Conservation (phyloP, 2,329 filamentous ascomycete species). For the Cadophora gregata region DNA sequence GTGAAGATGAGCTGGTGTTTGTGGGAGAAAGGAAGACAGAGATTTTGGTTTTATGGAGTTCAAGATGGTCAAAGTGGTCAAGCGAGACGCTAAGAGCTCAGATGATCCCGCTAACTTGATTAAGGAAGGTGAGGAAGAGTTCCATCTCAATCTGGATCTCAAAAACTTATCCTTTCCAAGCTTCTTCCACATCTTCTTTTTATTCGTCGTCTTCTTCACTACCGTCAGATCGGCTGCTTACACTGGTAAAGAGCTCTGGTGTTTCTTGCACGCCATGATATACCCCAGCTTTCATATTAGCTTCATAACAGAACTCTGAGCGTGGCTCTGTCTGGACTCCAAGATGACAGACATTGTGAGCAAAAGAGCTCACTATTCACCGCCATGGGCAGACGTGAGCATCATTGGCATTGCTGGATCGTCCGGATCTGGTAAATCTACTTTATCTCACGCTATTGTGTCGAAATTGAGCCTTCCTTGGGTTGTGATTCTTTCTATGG, state of each 20-base stretch:
- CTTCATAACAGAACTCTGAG: not conserved
- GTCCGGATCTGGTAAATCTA: constrained; percentile 94
- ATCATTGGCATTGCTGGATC: constrained; percentile 97
- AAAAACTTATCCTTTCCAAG: not conserved
- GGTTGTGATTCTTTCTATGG: constrained; percentile 98
- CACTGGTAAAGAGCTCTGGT: not conserved
- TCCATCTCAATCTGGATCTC: not conserved
- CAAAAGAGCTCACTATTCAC: constrained; percentile 75
- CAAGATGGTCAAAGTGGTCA: not conserved
- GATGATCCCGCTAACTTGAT: not conserved
- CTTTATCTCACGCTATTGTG: constrained; percentile 89
- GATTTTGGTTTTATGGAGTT: constrained; percentile 12
- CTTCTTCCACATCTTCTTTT: not conserved
- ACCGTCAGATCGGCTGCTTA: not conserved
- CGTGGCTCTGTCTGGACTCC: not conserved
- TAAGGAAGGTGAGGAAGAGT: not conserved
- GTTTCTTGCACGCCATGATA: not conserved
- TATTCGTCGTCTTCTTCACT: not conserved
- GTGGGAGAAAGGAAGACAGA: not conserved
- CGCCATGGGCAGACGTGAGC: constrained; percentile 94
- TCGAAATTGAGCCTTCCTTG: constrained; percentile 89
- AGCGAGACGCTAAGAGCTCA: constrained; percentile 6
- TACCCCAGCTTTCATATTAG: not conserved
- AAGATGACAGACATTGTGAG: constrained; percentile 34
- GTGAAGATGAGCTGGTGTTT: constrained; percentile 19